Base-by-base conservation (phyloP, 495 filamentous ascomycete genomes). In the Talaromyces proteolyticus region DNA sequence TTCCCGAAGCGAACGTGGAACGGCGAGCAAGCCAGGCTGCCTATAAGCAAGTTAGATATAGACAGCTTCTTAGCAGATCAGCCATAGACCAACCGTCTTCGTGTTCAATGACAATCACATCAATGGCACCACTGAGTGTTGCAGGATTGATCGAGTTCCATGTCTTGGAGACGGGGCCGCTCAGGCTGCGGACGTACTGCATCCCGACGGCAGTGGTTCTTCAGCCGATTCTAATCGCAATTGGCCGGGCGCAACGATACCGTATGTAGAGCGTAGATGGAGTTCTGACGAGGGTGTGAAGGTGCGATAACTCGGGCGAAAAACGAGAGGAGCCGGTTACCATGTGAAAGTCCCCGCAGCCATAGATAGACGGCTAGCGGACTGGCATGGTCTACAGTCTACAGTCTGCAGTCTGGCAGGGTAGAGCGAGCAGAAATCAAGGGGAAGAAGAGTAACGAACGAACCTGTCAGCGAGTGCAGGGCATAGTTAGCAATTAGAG, bases 131-230 rank as follows among this genome's bases (percentile, higher is more conserved):
- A 69, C 89, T 95, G 46, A 97, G 76, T 18, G 93, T 99, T 22
- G 93, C 91, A 29, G 94, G 93, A 67, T 99, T 99, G 75, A 99
- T 96, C 5, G 90, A 95, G 67, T 97, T 97, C 93, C 93, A 99
- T 62, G 93, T 93, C 73, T 94, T 95, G 34, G 90, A 95, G 57
- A 97, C 91, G 29, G 93, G 94, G 60, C 92, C 91, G 65, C 89
- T 91, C 58, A 96, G 82, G 69, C 89, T 95, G 47, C 93, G 81
- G 57, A 97, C 92, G 88, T 97, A 97, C 76, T 98, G 91, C 93
- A 98, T 98, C 43, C 57, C 67, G 62, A 55, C 55, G 55, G 37
- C 17, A 41, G 19, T 25, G 25, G 20, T 49, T n/a, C 22, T n/a
- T n/a, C n/a, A n/a, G n/a, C n/a, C n/a, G n/a, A n/a, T n/a, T n/a